These are phyloP conservation scores for Arabis alpina DNA, from an alignment of 345 rosid species.

Conservation along the genomic window DNA sequence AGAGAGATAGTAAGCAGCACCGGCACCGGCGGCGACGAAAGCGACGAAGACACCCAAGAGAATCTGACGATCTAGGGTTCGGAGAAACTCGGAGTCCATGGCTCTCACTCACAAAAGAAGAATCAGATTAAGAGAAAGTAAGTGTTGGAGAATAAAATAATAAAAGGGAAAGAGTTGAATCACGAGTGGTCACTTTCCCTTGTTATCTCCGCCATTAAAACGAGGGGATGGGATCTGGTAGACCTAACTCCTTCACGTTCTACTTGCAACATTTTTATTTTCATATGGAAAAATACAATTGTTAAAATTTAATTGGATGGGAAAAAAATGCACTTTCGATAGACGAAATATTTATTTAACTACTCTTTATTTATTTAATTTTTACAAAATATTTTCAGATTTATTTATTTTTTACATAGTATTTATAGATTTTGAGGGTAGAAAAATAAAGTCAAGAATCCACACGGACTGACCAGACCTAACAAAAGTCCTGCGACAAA, in stretches of 20 bases:
- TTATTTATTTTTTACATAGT: too few relatives aligned
- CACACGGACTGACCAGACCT: too few relatives aligned
- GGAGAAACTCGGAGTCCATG: conserved; percentile 71
- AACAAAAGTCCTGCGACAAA: too few relatives aligned
- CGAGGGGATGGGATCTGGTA: conserved; percentile 38
- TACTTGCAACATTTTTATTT: conserved; percentile 1
- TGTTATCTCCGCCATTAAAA: conserved; percentile 39
- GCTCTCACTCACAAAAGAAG: neutral
- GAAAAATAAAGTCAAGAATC: too few relatives aligned
- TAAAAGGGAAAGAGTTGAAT: neutral
- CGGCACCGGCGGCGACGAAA: conserved; percentile 59
- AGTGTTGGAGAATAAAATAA: too few relatives aligned
- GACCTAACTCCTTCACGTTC: conserved; percentile 36
- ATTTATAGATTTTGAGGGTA: too few relatives aligned
- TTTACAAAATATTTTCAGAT: too few relatives aligned
- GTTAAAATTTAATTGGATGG: too few relatives aligned
- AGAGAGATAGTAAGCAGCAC: conserved; percentile 62
- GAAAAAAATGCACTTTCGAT: too few relatives aligned
- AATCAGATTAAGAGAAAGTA: neutral
- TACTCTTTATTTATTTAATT: too few relatives aligned
- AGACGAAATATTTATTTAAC: too few relatives aligned
- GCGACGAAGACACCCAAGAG: conserved; percentile 79
- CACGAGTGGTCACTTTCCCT: conserved; percentile 1
- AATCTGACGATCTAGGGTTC: conserved; percentile 69
- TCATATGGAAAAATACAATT: neutral